A percentile compares a stretch with the other conserved stretches of the same genome.
phyloP scores from a whole-genome alignment of 371 early-diverging fungal genomes.

The Funneliformis caledonium region DNA sequence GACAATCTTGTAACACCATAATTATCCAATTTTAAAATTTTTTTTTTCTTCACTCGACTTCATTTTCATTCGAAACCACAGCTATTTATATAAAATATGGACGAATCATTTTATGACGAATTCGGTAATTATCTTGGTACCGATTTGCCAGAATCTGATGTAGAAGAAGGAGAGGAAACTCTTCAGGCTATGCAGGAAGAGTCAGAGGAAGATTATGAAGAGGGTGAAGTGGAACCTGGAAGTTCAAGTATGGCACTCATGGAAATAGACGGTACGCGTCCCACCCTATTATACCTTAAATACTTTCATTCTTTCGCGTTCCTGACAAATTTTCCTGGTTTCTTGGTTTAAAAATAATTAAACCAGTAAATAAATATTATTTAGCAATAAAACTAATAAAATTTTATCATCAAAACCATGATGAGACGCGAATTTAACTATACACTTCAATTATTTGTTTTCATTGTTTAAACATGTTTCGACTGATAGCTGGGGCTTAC shows the following conservation, averaged over 20 bases:
- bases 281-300: neutral
- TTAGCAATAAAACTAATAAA: too few species aligned
- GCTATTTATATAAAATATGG: constrained; percentile 54
- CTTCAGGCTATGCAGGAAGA: constrained; percentile 47
- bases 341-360: neutral
- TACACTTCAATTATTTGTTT: constrained; percentile 18
- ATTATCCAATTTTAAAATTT: too few species aligned
- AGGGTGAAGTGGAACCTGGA: constrained; percentile 46
- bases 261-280: constrained; percentile 49
- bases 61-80: too few species aligned
- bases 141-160: constrained; percentile 75
- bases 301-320: neutral
- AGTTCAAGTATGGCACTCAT: constrained; percentile 46
- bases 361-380: too few species aligned
- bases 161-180: constrained; percentile 56
- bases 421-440: constrained; percentile 21
- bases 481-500: constrained; percentile 34
- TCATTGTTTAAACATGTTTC: constrained; percentile 1
- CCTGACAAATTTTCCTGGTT: neutral
- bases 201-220: constrained; percentile 53
- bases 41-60: too few species aligned
- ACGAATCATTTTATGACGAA: constrained; percentile 90
- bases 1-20: too few species aligned
- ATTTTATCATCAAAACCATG: neutral
- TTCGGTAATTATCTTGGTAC: constrained; percentile 99